Conservation (phyloP, 2,329 filamentous ascomycete genomes). For the Geosmithia flava region DNA sequence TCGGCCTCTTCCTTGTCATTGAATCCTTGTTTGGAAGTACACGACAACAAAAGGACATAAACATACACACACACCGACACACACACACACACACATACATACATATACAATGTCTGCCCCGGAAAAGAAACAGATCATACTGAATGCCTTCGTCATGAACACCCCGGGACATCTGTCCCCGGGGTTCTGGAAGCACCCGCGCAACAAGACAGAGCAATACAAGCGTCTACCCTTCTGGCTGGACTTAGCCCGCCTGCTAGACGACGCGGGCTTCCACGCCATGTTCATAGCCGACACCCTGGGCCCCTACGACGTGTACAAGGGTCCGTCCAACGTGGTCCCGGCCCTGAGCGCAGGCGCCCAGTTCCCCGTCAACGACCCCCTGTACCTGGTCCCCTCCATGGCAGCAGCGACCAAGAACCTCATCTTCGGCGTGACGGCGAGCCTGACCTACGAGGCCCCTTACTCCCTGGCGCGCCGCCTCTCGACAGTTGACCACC, state of each 20-base stretch:
- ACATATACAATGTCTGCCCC: constrained; percentile 5
- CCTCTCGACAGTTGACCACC: constrained; percentile 54
- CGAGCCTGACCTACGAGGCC: constrained; percentile 58
- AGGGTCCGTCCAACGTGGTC: constrained; percentile 35
- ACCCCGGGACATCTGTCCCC: constrained; percentile 33
- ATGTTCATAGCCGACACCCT: constrained; percentile 58
- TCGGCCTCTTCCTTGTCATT: too few species aligned
- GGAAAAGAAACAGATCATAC: constrained; percentile 23
- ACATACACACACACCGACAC: too few species aligned
- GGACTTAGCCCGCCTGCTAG: constrained; percentile 44
- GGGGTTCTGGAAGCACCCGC: constrained; percentile 45
- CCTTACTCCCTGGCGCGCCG: constrained; percentile 57
- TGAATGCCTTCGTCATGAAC: constrained; percentile 30
- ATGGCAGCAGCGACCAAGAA: constrained; percentile 60
- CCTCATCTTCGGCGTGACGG: constrained; percentile 58
- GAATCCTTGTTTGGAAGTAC: too few species aligned
- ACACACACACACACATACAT: too few species aligned
- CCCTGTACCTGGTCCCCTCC: constrained; percentile 49
- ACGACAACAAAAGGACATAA: too few species aligned
- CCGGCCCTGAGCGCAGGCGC: constrained; percentile 50
- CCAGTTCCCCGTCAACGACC: constrained; percentile 62
- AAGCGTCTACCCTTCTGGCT: constrained; percentile 49
- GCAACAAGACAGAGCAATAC: constrained; percentile 50
- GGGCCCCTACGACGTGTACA: constrained; percentile 60
- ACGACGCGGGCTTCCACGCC: constrained; percentile 50